These are phyloP conservation scores for Sporothrix sp. DNA, from an alignment of 2,329 filamentous ascomycete genomes.

Conservation along the genomic window DNA sequence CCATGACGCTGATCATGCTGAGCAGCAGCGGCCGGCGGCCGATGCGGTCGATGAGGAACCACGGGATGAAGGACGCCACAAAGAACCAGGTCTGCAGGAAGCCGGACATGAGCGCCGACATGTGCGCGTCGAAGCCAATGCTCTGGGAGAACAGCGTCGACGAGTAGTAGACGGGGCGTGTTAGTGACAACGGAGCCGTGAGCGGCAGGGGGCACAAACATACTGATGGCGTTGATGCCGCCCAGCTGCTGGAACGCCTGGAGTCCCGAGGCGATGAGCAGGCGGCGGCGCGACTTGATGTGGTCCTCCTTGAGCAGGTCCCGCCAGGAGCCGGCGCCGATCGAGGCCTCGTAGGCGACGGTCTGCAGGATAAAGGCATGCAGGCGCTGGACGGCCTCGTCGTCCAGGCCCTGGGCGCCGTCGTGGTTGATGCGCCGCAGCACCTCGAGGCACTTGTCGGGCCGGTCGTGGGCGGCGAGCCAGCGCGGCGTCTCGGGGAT, in stretches of 20 bases:
- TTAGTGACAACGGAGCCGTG: background rate
- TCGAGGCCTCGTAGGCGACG: slow-evolving; percentile 27
- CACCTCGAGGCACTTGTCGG: slow-evolving; percentile 24
- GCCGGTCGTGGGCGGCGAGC: slow-evolving; percentile 30
- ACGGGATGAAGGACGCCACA: slow-evolving; percentile 10
- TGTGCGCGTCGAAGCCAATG: slow-evolving; percentile 11
- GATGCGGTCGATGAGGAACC: slow-evolving; percentile 49
- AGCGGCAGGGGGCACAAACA: slow-evolving; percentile 26
- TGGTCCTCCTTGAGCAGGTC: slow-evolving; percentile 39
- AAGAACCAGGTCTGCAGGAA: slow-evolving; percentile 40
- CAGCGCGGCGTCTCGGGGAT: slow-evolving; percentile 38
- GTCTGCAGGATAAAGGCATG: slow-evolving; percentile 15
- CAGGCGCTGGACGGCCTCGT: slow-evolving; percentile 25
- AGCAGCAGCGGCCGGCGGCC: slow-evolving; percentile 50
- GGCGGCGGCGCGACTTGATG: slow-evolving; percentile 15
- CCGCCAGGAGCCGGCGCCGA: slow-evolving; percentile 36
- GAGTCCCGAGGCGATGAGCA: slow-evolving; percentile 27
- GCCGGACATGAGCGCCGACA: slow-evolving; percentile 30
- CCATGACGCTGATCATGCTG: slow-evolving; percentile 40
- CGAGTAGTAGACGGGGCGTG: slow-evolving; percentile 26
- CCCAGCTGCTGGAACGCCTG: slow-evolving; percentile 38
- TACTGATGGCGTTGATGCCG: slow-evolving; percentile 10
- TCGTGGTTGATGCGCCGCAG: slow-evolving; percentile 20
- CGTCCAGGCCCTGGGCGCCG: slow-evolving; percentile 19
- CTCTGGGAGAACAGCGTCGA: slow-evolving; percentile 38